phyloP scores from a whole-genome alignment of 495 filamentous ascomycete species.

The Aspergillus bertholletiae region DNA sequence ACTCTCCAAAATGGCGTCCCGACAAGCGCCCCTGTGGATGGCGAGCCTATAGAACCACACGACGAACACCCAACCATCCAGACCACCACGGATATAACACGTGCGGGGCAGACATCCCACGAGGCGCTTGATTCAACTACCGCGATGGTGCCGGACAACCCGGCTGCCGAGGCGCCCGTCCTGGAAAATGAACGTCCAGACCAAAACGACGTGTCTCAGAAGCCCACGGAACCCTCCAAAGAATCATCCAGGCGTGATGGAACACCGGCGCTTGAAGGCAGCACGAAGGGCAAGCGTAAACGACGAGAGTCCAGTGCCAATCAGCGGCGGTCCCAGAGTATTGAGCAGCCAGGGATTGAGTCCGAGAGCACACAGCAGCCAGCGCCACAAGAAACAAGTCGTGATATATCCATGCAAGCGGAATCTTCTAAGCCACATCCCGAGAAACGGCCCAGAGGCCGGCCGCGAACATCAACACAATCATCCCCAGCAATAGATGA shows the following conservation, averaged over 20 bases:
- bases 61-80: neutral
- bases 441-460: constrained; percentile 15
- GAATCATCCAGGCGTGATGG: constrained; percentile 6
- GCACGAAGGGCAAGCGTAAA: constrained; percentile 6
- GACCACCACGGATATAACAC: neutral
- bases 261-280: constrained; percentile 7
- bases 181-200: neutral
- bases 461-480: constrained; percentile 8
- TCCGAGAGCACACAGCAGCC: constrained; percentile 2
- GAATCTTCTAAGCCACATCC: constrained; percentile 4
- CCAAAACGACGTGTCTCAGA: neutral
- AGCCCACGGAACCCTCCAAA: neutral
- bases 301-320: constrained; percentile 6
- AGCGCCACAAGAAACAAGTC: neutral
- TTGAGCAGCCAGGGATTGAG: neutral
- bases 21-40: neutral
- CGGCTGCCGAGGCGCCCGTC: neutral
- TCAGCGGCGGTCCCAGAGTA: neutral
- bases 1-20: constrained; percentile 8
- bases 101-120: neutral
- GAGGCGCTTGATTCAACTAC: constrained; percentile 1
- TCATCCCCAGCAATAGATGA: constrained; percentile 9
- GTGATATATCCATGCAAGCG: neutral
- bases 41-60: neutral
- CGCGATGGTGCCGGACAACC: neutral